Conservation (phyloP, 306 rosid genomes). For the Hippophae rhamnoides region DNA sequence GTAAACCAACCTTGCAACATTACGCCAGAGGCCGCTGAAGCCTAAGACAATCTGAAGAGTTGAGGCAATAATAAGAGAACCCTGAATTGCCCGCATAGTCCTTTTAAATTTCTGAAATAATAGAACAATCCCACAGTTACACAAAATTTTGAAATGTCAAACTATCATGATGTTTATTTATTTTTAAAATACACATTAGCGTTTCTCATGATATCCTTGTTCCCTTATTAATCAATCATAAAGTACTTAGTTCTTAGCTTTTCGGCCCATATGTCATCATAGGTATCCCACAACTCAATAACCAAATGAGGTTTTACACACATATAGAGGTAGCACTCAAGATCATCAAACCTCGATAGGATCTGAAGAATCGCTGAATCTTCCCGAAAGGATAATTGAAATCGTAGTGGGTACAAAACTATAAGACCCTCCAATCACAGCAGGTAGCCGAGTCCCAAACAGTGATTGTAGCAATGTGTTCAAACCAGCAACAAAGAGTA, state of each 20-base stretch:
- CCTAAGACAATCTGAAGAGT: constrained; percentile 98
- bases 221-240: too few species aligned
- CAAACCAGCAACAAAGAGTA: constrained; percentile 94
- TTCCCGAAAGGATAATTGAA: constrained; percentile 86
- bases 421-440: constrained; percentile 93
- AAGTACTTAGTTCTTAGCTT: background rate
- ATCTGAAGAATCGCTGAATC: constrained; percentile 51
- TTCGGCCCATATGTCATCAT: background rate
- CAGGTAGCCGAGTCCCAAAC: constrained; percentile 89
- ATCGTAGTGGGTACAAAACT: constrained; percentile 90
- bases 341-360: constrained; percentile 60
- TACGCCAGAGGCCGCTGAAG: constrained; percentile 99
- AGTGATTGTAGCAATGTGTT: constrained; percentile 78
- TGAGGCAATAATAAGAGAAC: constrained; percentile 89
- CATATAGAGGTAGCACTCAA: constrained; percentile 17
- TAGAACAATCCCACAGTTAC: constrained; percentile 17
- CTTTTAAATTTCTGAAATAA: constrained; percentile 68
- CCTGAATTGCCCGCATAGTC: constrained; percentile 96
- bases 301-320: constrained; percentile 6
- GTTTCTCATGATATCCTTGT: background rate
- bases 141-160: constrained; percentile 14
- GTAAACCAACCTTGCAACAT: constrained; percentile 77
- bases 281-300: background rate
- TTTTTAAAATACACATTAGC: background rate
- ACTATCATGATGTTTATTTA: constrained; percentile 8